Evolutionary conservation across 768 basidiomycete genomes (phyloP), one percentile per base, ranked within the genome.

Genomic region (Pleurotus ostreatus): DNA sequence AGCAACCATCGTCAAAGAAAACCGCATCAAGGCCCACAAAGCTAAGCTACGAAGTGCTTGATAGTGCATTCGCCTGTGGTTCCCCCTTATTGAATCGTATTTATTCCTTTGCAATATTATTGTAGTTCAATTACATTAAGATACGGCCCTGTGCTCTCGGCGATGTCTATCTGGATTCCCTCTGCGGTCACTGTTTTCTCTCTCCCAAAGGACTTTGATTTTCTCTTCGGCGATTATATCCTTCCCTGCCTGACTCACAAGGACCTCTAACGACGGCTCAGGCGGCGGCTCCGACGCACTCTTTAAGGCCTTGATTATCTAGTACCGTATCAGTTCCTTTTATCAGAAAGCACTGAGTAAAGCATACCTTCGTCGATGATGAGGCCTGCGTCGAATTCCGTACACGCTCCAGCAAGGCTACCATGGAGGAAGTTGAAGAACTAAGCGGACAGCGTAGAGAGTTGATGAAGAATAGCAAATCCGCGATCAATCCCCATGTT

Each of bases 191-290:
- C 39, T 11, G 59, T 59, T 57, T 65, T 72, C 58, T 68, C 68
- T 34, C 39, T 53, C 51, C 51, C 51, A 53, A 26, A 81, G 63
- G 9, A 78, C 71, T 47, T 83, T 77, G 49, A 91, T 68, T 66
- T 88, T 89, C 67, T 91, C 88, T 46, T 84, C 81, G 1, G 87
- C 86, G 5, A 82, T 68, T 3, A 89, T 71, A 57, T 89, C 87
- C 51, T 82, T 83, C 44, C 71, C 74, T n/a, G 76, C 74, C 60
- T 88, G 85, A 38, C 78, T 76, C 3, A 87, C 66, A 53, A 87
- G 66, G n/a, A 65, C 63, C 4, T 77, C 78, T 26, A 77, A 63
- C 6, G 76, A 61, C 1, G 76, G 67, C 23, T 80, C 79, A 1
- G 73, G 66, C 2, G 77, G 76, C 30, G 81, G 72, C 57, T 87